Percentiles rank a stretch among this genome's conserved stretches.
phyloP scores from a whole-genome alignment of 2,329 filamentous ascomycete genomes.

The Stagonosporopsis chrysanthemi region DNA sequence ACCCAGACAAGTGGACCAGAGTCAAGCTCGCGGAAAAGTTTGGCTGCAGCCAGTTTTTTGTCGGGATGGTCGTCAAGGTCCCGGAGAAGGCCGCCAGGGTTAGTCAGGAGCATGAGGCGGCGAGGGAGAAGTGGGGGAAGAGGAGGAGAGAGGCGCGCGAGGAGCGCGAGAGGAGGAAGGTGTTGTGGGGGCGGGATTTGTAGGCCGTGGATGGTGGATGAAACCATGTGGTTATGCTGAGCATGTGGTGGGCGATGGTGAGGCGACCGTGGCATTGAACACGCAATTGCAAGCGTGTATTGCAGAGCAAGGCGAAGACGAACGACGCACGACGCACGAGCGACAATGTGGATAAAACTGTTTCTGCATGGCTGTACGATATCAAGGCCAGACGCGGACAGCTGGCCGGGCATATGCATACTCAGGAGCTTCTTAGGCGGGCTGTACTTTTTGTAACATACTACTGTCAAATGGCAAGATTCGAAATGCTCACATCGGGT shows the following conservation, averaged over 20 bases:
- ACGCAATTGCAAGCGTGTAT: background rate
- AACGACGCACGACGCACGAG: background rate
- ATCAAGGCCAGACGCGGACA: background rate
- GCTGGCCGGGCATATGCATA: constrained; percentile 17
- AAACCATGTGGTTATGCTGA: background rate
- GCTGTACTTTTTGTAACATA: constrained; percentile 18
- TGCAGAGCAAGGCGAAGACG: background rate
- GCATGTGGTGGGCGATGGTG: background rate
- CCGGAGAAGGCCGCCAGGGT: constrained; percentile 52
- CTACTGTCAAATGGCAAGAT: constrained; percentile 8
- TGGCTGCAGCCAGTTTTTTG: constrained; percentile 68
- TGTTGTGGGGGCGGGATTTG: constrained; percentile 66
- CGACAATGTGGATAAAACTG: constrained; percentile 12
- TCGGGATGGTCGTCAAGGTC: constrained; percentile 64
- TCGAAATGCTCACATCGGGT: background rate
- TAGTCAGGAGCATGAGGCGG: constrained; percentile 59
- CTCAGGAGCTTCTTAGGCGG: constrained; percentile 12
- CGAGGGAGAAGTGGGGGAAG: constrained; percentile 67
- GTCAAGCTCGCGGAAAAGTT: constrained; percentile 68
- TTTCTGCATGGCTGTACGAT: constrained; percentile 20
- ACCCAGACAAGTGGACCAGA: constrained; percentile 67
- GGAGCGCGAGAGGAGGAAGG: constrained; percentile 66
- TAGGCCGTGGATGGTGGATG: constrained; percentile 40
- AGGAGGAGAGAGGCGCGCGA: constrained; percentile 67
- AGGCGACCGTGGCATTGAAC: background rate